phyloP scores from a whole-genome alignment of 2,329 filamentous ascomycete species.

The Reticulascus tulasneorum region DNA sequence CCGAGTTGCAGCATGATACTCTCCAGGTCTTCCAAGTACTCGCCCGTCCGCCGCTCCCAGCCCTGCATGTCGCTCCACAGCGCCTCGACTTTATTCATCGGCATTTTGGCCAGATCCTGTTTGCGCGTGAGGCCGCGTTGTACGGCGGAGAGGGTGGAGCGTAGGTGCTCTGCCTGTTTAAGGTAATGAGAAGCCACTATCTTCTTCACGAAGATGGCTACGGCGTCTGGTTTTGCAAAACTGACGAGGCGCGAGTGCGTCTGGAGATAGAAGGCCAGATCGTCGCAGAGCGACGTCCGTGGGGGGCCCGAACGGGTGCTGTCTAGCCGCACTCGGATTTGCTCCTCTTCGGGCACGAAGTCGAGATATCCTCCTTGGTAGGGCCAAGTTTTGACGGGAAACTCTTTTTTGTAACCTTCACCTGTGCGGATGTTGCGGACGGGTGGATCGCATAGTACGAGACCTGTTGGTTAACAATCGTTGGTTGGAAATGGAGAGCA shows the following conservation, averaged over 20 bases:
- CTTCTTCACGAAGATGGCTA: constrained; percentile 18
- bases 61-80: constrained; percentile 22
- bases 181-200: constrained; percentile 20
- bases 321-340: constrained; percentile 6
- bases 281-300: constrained; percentile 17
- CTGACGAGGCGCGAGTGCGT: constrained; percentile 12
- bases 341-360: constrained; percentile 18
- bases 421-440: constrained; percentile 16
- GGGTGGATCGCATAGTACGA: constrained; percentile 19
- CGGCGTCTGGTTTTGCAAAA: constrained; percentile 7
- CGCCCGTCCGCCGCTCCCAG: constrained; percentile 20
- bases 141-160: constrained; percentile 15
- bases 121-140: constrained; percentile 21
- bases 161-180: constrained; percentile 18
- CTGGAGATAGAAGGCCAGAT: constrained; percentile 19
- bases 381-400: constrained; percentile 13
- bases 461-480: constrained; percentile 8
- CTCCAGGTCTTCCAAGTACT: constrained; percentile 21
- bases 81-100: constrained; percentile 17
- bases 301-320: constrained; percentile 13
- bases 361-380: constrained; percentile 22
- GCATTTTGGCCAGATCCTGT: constrained; percentile 18
- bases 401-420: constrained; percentile 10
- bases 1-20: constrained; percentile 20
- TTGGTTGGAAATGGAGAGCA: not conserved